These are phyloP conservation scores for Oligophagozyma castellii DNA, from an alignment of 1,139 yeast genomes.

Conservation along the genomic window DNA sequence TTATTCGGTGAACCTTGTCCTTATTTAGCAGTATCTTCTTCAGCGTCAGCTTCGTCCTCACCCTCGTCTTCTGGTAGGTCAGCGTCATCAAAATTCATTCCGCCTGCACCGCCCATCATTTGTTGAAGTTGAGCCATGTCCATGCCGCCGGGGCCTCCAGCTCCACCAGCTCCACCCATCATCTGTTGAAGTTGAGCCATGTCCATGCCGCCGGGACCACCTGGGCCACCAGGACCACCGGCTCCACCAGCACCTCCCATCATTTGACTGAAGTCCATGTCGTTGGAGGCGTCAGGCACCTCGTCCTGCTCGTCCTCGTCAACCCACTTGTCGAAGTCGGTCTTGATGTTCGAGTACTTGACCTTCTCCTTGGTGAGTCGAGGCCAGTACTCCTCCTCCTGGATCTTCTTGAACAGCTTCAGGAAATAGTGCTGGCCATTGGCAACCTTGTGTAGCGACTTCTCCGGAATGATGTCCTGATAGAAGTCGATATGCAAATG, in stretches of 20 bases:
- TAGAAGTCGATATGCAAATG: constrained; percentile 55
- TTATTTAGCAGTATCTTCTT: constrained; percentile 3
- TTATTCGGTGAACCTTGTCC: background rate
- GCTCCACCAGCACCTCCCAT: constrained; percentile 29
- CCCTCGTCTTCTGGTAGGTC: constrained; percentile 9
- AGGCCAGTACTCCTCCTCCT: constrained; percentile 77
- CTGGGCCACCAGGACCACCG: constrained; percentile 26
- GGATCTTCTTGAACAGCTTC: constrained; percentile 54
- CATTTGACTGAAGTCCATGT: constrained; percentile 23
- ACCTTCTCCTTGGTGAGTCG: constrained; percentile 66
- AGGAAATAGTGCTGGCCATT: constrained; percentile 59
- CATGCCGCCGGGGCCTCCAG: constrained; percentile 25
- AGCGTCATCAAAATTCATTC: constrained; percentile 27
- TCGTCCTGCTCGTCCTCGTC: constrained; percentile 90
- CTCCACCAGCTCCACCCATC: constrained; percentile 26
- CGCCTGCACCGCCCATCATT: constrained; percentile 23
- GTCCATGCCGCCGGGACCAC: constrained; percentile 26
- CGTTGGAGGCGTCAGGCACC: constrained; percentile 25
- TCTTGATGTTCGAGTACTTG: constrained; percentile 63
- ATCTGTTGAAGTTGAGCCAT: background rate
- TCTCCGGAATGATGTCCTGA: constrained; percentile 55
- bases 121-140: constrained; percentile 11
- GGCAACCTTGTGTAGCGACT: constrained; percentile 45
- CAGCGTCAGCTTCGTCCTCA: constrained; percentile 5
- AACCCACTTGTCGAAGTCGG: constrained; percentile 96